phyloP scores from a whole-genome alignment of 2,329 filamentous ascomycete genomes.

The Geosmithia flava region DNA sequence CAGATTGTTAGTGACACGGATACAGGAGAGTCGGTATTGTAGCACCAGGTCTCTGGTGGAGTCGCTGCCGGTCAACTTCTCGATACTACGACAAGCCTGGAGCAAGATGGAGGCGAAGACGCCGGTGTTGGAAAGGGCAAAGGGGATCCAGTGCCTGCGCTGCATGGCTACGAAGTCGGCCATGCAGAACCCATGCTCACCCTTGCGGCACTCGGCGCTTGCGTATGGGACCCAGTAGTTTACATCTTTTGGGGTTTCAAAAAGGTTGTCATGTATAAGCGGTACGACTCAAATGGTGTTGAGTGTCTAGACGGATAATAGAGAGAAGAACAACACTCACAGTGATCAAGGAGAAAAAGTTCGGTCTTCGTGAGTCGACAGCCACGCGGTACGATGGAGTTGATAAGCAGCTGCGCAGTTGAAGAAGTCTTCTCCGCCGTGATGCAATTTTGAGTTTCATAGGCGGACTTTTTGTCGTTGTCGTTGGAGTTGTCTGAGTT shows the following conservation, averaged over 20 bases:
- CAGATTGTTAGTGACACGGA: no score
- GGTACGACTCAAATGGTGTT: no score
- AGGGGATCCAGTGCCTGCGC: not conserved
- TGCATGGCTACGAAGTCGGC: not conserved
- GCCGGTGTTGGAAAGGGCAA: not conserved
- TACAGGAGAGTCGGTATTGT: no score
- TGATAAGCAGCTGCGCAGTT: no score
- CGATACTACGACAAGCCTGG: not conserved
- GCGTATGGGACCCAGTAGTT: not conserved
- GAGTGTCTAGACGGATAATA: no score
- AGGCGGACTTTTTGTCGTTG: no score
- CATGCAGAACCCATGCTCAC: not conserved
- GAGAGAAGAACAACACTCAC: not conserved
- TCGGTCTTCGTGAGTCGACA: not conserved
- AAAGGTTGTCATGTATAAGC: no score
- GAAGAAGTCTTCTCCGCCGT: no score
- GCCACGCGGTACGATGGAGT: no score
- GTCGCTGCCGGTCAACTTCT: not conserved
- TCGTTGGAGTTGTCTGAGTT: no score
- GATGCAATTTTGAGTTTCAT: no score
- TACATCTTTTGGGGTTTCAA: not conserved
- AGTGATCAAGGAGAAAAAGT: not conserved
- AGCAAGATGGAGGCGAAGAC: not conserved
- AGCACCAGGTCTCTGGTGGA: no score
- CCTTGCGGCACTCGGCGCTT: not conserved